Base-by-base conservation (phyloP, 495 filamentous ascomycete genomes). In the Coniosporium apollinis region DNA sequence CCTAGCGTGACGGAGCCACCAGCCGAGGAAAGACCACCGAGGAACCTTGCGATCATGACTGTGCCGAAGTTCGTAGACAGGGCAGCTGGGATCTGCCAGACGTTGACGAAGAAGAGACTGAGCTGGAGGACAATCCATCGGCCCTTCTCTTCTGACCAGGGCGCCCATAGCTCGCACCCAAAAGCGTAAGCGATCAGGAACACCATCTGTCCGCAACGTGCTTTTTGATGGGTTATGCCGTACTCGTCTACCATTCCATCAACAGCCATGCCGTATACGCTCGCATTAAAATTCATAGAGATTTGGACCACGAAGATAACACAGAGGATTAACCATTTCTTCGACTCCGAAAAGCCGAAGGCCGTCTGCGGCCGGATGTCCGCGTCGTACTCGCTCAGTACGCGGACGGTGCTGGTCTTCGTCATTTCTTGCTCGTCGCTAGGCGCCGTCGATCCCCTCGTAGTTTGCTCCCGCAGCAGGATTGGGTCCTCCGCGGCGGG, bases 261-360 rank as follows among this genome's bases (percentile, higher is more conserved):
- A 9, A 82, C 53, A 10, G 67, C 78, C 46, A 79, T 79, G 24
- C 72, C 63, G 54, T 81, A 84, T 8, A 82, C 64, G 20, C 69
- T 72, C 7, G 74, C 76, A 61, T 84, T 84, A 63, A 84, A 79
- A 60, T 86, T 86, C 79, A 86, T 86, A 3, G 79, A 83, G 33
- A 75, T 71, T 45, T 84, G 80, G 5, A 86, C 75, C 26, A 67
- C 49, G 58, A 83, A 82, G 50, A 86, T 76, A 41, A 82, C 66
- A 18, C 61, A 66, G 26, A 84, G 64, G 46, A 84, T 78, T 33
- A 49, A 66, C 79, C 79, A 86, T 54, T 82, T 83, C 62, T 75
- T 83, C 59, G 64, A 66, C n/a, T 38, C 40, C 0, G 76, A 59
- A 42, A 70, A 85, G 29, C 52, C 57, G 49, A 67, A 83, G 22